Evolutionary conservation across 805 yeast genomes (phyloP), one percentile per base, ranked within the genome.

Genomic region (Pichia membranifaciens): DNA sequence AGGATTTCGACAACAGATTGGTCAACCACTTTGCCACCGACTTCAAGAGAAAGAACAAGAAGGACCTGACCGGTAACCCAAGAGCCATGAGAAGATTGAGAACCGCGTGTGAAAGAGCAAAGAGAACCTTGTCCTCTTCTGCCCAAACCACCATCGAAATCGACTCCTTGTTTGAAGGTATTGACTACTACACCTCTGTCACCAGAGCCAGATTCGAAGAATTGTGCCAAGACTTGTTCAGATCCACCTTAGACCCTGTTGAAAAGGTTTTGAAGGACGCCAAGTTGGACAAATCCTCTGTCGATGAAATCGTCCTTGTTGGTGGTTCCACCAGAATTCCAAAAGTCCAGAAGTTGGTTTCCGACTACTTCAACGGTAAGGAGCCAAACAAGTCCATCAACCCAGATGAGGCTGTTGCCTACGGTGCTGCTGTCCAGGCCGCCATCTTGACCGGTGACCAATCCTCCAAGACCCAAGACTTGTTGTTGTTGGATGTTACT

Each of bases 281-380:
- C 59, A 84, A 87, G 76, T 73, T 87, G 60, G 95, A 87, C 76
- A 89, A 90, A 79, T 79, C 95, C 44, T 81, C 81, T 65, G 90
- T 90, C 60, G 76, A 90, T 70, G 96, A 90, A 76, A 86, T 89
- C 66, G 97, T 89, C 61, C 76, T 89, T 46, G 97, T 89, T 61
- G 97, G 97, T 79, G 96, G 96, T 73, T 89, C 97, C 55, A 90
- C 97, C 59, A 89, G 96, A 84, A 89, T 89, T 74, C 97, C 97
- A 75, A 89, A 87, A 76, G 83, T 90, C 58, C 96, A 89, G 77
- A 89, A 88, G 74, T 79, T 90, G 64, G 96, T 89, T 44, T 84
- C 96, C 58, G 97, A 90, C 73, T 89, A 83, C 83, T 89, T 90
- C 81, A 87, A 89, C 72, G 96, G 96, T 69, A 90, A 89, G 77